A percentile compares a stretch with the other conserved stretches of the same genome.
These are phyloP conservation scores for Leccinum angustisporum DNA, from an alignment of 1,284 basidiomycete species.

Conservation along the genomic window DNA sequence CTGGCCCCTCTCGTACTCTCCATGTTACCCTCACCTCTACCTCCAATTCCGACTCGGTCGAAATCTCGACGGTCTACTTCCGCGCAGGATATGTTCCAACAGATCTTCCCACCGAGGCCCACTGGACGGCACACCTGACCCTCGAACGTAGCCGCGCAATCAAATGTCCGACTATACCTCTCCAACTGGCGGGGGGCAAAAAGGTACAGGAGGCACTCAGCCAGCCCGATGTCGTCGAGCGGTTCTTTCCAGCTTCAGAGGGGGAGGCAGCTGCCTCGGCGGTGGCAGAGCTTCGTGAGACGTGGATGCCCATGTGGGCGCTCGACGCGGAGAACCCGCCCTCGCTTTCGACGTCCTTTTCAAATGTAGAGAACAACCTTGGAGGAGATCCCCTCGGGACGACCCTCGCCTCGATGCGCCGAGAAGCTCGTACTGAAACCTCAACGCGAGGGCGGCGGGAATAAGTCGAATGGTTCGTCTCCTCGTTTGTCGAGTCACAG, in stretches of 20 bases:
- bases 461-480: conserved; percentile 51
- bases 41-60: conserved; percentile 37
- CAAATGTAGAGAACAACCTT: neutral
- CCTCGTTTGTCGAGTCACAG: too few species aligned
- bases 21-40: conserved; percentile 27
- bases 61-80: conserved; percentile 87
- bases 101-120: conserved; percentile 66
- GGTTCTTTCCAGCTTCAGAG: conserved; percentile 64
- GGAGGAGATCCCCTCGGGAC: conserved; percentile 23
- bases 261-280: conserved; percentile 32
- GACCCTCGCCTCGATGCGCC: conserved; percentile 49
- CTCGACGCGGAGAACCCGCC: conserved; percentile 43
- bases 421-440: conserved; percentile 70
- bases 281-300: conserved; percentile 54
- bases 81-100: conserved; percentile 85
- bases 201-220: conserved; percentile 93
- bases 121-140: conserved; percentile 72
- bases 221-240: conserved; percentile 71
- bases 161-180: conserved; percentile 89
- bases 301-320: conserved; percentile 83
- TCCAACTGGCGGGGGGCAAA: conserved; percentile 95
- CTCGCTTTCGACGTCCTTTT: neutral
- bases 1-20: conserved; percentile 44
- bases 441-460: conserved; percentile 95
- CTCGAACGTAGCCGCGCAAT: conserved; percentile 84